These are phyloP conservation scores for Aspergillus sp. DNA, from an alignment of 2,329 filamentous ascomycete genomes.

Conservation along the genomic window DNA sequence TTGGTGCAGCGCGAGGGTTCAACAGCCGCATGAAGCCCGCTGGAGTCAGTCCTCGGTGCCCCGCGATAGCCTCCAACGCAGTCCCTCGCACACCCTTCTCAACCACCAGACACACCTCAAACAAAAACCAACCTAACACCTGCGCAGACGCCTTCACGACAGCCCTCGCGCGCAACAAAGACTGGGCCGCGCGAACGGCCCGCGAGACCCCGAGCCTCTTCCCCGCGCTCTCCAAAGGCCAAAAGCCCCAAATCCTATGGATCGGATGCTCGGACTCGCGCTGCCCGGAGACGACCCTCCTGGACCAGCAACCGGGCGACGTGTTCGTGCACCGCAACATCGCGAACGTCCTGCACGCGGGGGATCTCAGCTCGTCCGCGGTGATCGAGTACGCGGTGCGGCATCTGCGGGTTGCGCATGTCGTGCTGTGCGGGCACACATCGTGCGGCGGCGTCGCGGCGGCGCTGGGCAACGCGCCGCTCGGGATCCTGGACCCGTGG, in stretches of 20 bases:
- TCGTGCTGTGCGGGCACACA: slow-evolving; percentile 55
- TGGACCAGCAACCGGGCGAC: slow-evolving; percentile 69
- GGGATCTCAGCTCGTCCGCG: slow-evolving; percentile 63
- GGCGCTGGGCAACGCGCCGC: slow-evolving; percentile 45
- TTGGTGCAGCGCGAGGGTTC: slow-evolving; percentile 4
- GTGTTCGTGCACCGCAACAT: slow-evolving; percentile 89
- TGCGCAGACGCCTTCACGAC: slow-evolving; percentile 49
- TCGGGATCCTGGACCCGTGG: slow-evolving; percentile 55
- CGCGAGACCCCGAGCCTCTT: slow-evolving; percentile 64
- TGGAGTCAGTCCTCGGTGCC: too few relatives aligned
- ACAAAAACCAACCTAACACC: slow-evolving; percentile 9
- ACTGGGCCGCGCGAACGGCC: slow-evolving; percentile 58
- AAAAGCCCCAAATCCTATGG: slow-evolving; percentile 60
- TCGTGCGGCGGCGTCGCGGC: slow-evolving; percentile 51
- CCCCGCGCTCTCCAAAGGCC: slow-evolving; percentile 55
- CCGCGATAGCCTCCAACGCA: too few relatives aligned
- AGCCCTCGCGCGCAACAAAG: slow-evolving; percentile 58
- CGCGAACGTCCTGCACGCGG: slow-evolving; percentile 67
- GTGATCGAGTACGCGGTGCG: slow-evolving; percentile 73
- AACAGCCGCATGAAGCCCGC: too few relatives aligned
- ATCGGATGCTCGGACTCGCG: slow-evolving; percentile 81
- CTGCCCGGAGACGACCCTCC: slow-evolving; percentile 71
- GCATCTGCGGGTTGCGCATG: slow-evolving; percentile 57
- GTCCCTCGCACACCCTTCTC: not conserved
- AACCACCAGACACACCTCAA: slow-evolving; percentile 2